Base-by-base conservation (phyloP, 1,284 basidiomycete genomes). In the Phellinidium pouzarii region DNA sequence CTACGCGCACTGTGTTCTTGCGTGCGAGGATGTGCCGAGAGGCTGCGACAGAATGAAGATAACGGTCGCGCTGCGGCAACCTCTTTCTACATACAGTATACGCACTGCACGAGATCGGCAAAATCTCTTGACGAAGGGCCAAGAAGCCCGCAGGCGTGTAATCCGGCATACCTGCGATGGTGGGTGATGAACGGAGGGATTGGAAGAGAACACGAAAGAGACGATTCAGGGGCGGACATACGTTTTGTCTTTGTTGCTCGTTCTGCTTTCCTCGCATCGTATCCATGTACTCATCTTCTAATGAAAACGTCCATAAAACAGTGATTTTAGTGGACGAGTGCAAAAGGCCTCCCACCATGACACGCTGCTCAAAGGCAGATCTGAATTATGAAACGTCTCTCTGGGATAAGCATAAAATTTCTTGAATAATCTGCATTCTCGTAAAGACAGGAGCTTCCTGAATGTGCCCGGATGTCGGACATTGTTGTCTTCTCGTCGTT, bases 21-120 rank as follows among this genome's bases (percentile, higher is more conserved):
- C 23, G 9, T 27, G 48, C 48, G 48, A 50, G 38, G 27, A 42
- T 22, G 31, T 22, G n/a, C 48, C 48, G 48, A 50, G 40, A 42
- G 7, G 19, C 27, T 14, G 37, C 11, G 9, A 23, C 19, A 23
- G 22, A 23, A 14, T 36, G 37, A 26, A 23, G 25, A 19, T 23
- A 20, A 47, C 31, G 41, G 17, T 22, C 19, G 37, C 5, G 37
- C 11, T 34, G 31, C 31, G 31, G 31, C 31, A 34, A 14, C 7
- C 31, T 8, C 31, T 14, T 34, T 34, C 31, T 34, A 14, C 31
- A 34, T 34, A 3, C 7, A 34, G 31, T 34, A 14, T 11, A 34
- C 31, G 3, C 31, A 34, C 14, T 34, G 31, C 31, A 34, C 31
- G 31, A 14, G 31, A 34, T 34, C 31, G 31, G 31, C 7, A 14